These are phyloP conservation scores for Schwanniomyces sp. DNA, from an alignment of 805 yeast species.

Conservation along the genomic window DNA sequence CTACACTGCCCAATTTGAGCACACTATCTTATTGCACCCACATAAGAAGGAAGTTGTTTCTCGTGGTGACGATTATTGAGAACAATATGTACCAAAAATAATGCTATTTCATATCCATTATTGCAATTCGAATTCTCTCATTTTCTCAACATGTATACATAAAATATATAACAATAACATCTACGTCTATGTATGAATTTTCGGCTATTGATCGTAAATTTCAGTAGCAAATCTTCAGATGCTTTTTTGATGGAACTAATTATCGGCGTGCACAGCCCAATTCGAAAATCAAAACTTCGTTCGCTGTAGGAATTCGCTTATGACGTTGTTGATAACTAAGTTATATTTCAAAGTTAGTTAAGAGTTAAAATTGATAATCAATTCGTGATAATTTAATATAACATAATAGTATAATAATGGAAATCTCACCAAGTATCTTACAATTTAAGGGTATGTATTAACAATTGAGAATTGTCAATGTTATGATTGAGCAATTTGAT, in stretches of 20 bases:
- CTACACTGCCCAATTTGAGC: conserved; percentile 96
- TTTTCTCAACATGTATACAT: neutral
- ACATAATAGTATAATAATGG: conserved; percentile 42
- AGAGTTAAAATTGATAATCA: conserved; percentile 1
- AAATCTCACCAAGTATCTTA: conserved; percentile 68
- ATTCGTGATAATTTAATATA: neutral
- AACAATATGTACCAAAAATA: neutral
- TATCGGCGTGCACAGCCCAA: neutral
- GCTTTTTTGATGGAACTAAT: neutral
- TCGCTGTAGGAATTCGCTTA: neutral
- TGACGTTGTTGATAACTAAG: neutral
- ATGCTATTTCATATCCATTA: no score
- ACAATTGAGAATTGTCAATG: neutral
- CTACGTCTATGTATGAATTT: neutral
- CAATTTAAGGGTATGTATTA: conserved; percentile 70
- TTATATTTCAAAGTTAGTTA: neutral
- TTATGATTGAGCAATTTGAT: neutral
- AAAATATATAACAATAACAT: neutral
- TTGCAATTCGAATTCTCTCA: no score
- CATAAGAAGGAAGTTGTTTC: conserved; percentile 92
- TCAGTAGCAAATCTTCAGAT: neutral
- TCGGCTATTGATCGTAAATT: neutral
- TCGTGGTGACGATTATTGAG: conserved; percentile 86
- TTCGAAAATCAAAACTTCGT: neutral
- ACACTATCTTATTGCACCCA: conserved; percentile 87